Percentiles rank a stretch among this genome's conserved stretches.
Evolutionary conservation across 2,329 filamentous ascomycete species (phyloP).

Genomic region (Fusarium domesticum): DNA sequence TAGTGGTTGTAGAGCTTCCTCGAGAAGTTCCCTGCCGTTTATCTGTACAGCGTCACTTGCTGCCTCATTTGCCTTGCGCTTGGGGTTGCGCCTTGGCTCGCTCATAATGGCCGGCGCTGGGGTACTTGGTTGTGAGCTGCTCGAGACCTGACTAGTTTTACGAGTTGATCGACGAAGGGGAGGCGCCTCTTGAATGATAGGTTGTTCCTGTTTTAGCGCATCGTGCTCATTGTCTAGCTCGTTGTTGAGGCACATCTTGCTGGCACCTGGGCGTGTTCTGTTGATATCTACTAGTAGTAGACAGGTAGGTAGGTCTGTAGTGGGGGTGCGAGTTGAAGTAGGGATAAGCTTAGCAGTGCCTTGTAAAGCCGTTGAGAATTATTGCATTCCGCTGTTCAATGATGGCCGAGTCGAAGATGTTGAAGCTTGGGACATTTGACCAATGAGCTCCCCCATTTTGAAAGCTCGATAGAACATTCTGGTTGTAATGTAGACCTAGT

Average conservation of each 20-base stretch:
- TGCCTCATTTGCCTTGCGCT: constrained; percentile 42
- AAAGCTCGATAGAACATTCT: neutral
- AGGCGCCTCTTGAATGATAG: neutral
- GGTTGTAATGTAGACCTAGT: neutral
- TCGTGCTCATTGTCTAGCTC: constrained; percentile 8
- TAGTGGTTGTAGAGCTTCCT: constrained; percentile 47
- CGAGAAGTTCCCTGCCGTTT: constrained; percentile 39
- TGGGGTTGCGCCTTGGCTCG: constrained; percentile 39
- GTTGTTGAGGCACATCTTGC: constrained; percentile 1
- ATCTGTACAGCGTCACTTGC: constrained; percentile 27
- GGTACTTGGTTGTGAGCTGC: constrained; percentile 1
- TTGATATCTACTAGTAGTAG: neutral
- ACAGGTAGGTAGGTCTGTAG: no score
- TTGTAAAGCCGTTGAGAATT: neutral
- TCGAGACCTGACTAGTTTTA: constrained; percentile 5
- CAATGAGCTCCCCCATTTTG: neutral
- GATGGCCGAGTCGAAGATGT: neutral
- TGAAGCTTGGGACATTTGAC: neutral
- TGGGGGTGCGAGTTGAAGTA: no score
- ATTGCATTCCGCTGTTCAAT: neutral
- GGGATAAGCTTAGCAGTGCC: neutral
- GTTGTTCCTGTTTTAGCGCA: constrained; percentile 5
- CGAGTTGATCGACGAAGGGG: constrained; percentile 23
- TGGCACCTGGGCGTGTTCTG: neutral
- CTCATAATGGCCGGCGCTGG: constrained; percentile 11